phyloP scores from a whole-genome alignment of 2,329 filamentous ascomycete genomes.

The Neopestalotiopsis clavispora region DNA sequence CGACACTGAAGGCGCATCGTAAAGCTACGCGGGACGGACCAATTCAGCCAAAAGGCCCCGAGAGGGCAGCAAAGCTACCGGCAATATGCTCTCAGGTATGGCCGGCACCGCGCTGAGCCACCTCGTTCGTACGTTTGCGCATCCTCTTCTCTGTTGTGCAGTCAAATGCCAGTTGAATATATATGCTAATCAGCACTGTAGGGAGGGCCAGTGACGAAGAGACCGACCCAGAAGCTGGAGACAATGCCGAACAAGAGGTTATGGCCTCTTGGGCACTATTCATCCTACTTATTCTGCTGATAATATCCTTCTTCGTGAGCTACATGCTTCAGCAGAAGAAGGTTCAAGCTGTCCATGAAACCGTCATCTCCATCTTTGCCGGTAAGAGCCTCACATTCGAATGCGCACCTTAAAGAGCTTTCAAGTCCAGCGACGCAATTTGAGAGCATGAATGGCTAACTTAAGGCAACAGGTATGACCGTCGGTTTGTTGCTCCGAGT shows the following conservation, averaged over 20 bases:
- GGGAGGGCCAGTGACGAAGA: slow-evolving; percentile 52
- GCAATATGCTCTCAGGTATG: slow-evolving; percentile 42
- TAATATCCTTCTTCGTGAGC: slow-evolving; percentile 93
- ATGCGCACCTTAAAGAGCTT: slow-evolving; percentile 19
- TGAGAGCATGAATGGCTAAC: background rate
- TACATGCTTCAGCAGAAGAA: slow-evolving; percentile 97
- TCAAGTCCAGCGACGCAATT: background rate
- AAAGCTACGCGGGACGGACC: background rate
- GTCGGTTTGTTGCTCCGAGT: slow-evolving; percentile 88
- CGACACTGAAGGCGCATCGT: slow-evolving; percentile 2
- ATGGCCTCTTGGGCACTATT: slow-evolving; percentile 97
- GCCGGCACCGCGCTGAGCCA: slow-evolving; percentile 41
- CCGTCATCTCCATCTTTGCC: slow-evolving; percentile 96
- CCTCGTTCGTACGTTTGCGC: slow-evolving; percentile 42
- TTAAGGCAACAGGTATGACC: slow-evolving; percentile 74
- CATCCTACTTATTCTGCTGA: slow-evolving; percentile 93
- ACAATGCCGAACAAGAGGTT: slow-evolving; percentile 90
- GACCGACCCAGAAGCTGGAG: slow-evolving; percentile 57
- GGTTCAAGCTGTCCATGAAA: slow-evolving; percentile 97
- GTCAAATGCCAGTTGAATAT: background rate
- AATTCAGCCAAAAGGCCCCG: background rate
- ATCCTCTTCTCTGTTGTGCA: background rate
- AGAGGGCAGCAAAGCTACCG: slow-evolving; percentile 18
- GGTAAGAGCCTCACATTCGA: slow-evolving; percentile 52
- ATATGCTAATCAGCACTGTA: slow-evolving; percentile 32